phyloP scores from a whole-genome alignment of 129 eudicot species.

The Scalesia atractyloides region DNA sequence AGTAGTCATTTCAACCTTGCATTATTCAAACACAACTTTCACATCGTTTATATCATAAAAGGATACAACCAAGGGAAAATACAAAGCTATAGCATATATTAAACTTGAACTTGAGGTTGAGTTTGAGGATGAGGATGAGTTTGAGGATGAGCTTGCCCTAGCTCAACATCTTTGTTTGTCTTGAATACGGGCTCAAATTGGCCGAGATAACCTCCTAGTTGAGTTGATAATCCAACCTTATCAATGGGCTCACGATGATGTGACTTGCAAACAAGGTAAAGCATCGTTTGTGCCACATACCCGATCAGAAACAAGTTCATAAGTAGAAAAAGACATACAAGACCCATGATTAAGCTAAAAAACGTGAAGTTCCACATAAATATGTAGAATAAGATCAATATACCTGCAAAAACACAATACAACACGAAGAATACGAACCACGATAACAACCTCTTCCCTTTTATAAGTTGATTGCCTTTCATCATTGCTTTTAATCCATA shows the following conservation, averaged over 20 bases:
- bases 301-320: conserved; percentile 34
- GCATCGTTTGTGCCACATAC: conserved; percentile 39
- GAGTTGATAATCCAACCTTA: conserved; percentile 38
- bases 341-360: conserved; percentile 19
- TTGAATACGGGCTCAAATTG: conserved; percentile 28
- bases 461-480: conserved; percentile 37
- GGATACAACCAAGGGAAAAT: background rate
- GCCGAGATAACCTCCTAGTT: conserved; percentile 35
- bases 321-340: conserved; percentile 37
- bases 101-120: conserved; percentile 34
- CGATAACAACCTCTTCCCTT: conserved; percentile 44
- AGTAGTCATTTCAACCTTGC: conserved; percentile 7
- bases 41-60: conserved; percentile 3
- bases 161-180: conserved; percentile 37
- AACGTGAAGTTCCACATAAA: conserved; percentile 18
- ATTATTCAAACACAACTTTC: conserved; percentile 11
- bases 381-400: conserved; percentile 22
- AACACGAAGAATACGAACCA: conserved; percentile 38
- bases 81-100: conserved; percentile 22
- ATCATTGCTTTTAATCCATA: conserved; percentile 41
- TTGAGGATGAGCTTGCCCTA: conserved; percentile 27
- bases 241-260: conserved; percentile 38
- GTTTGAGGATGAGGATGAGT: conserved; percentile 24
- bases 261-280: conserved; percentile 46
- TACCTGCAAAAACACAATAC: conserved; percentile 27